A percentile compares a stretch with the other conserved stretches of the same genome.
phyloP scores from a whole-genome alignment of 305 asterid genomes.

The Solanum hybrid region DNA sequence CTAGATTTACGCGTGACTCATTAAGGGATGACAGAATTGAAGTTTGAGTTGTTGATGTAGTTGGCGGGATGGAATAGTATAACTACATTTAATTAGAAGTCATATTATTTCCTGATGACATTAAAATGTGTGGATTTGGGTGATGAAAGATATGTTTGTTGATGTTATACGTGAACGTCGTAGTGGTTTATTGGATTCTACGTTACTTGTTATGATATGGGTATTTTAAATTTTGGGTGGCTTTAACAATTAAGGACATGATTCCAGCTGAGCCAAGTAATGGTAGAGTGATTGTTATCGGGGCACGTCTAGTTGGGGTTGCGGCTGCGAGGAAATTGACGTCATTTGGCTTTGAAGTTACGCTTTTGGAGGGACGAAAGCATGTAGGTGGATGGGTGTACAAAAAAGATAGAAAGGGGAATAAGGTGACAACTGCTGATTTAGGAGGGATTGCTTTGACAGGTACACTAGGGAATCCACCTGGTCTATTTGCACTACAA shows the following conservation, averaged over 20 bases:
- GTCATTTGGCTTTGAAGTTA: not conserved
- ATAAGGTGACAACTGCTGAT: no score
- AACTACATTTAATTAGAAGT: slow-evolving; percentile 29
- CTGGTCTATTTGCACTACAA: not conserved
- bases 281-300: not conserved
- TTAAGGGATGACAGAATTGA: slow-evolving; percentile 77
- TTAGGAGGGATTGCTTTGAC: not conserved
- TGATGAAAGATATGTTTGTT: not conserved
- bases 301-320: not conserved
- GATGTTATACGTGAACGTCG: not conserved
- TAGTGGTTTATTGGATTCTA: not conserved
- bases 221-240: not conserved
- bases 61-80: slow-evolving; percentile 89
- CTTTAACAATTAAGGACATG: not conserved
- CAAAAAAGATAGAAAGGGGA: not conserved
- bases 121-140: not conserved
- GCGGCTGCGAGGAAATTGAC: not conserved
- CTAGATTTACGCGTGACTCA: slow-evolving; percentile 70
- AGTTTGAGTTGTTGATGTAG: slow-evolving; percentile 66
- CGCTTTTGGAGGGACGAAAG: not conserved
- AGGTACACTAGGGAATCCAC: not conserved
- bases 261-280: not conserved
- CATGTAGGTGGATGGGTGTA: not conserved
- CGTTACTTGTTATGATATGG: not conserved
- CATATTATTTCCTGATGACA: not conserved